Base-by-base conservation (phyloP, 306 rosid species). In the Pyrus bretschneideri region DNA sequence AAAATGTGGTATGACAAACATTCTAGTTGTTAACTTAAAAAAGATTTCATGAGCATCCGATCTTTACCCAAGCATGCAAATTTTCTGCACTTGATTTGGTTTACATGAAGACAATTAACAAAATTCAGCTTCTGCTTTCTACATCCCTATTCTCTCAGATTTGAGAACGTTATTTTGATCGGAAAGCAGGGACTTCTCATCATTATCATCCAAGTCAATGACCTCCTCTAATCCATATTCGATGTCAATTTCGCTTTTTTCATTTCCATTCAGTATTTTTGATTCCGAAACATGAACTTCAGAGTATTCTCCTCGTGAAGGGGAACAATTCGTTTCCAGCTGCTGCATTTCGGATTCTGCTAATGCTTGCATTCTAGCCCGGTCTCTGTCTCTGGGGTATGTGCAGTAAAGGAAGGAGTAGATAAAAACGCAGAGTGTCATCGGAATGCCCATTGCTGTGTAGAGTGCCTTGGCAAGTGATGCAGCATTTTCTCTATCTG, bases 361-460 rank as follows among this genome's bases (percentile, higher is more conserved):
- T 23, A 94, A 81, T 57, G 79, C 80, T 29, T 80, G 87, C 94
- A 91, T 88, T 85, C 85, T 75, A 19, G 96, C 97, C n/a, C 91
- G 85, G 9, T 90, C 96, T 75, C 96, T 70, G 83, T 94, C 98
- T 79, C 91, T 90, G 3, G 98, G 97, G 79, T 94, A 94, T 19
- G 96, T 85, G 71, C 82, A 83, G 61, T 89, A 90, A 27, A 93
- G 92, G 81, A 91, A 89, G 30, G 96, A 87, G 82, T 90, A 91
- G 62, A 91, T 89, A 72, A 73, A 71, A 72, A 90, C 88, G 40
- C 96, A 86, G 2, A 93, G 71, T 13, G 80, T 75, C 93, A 85
- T 86, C 3, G 98, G 97, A 75, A 91, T 68, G 22, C 91, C 84
- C 46, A 91, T 87, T 58, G 96, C 96, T 6, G 87, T 77, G 60